Base-by-base conservation (phyloP, 768 basidiomycete species). In the Asterophora lycoperdoides region DNA sequence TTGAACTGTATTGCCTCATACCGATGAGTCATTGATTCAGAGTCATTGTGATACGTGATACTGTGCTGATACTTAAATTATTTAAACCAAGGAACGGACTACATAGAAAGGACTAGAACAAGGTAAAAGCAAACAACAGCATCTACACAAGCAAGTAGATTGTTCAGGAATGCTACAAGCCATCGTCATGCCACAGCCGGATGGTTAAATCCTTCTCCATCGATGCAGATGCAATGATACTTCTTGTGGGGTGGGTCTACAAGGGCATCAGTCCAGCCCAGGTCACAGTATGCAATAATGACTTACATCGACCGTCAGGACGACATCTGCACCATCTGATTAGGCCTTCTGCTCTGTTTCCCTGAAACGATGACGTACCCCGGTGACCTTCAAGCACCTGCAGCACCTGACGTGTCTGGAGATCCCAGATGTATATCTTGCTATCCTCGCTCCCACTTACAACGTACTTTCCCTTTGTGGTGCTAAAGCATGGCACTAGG, bases 401-500 rank as follows among this genome's bases (percentile, higher is more conserved):
- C 30, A 84, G 67, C 5, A 93, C 69, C 60, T 88, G 74, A 18
- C 91, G 75, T 7, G 80, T 83, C 64, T 94, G 90, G 44, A 98
- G 63, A 62, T 96, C 89, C 91, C 93, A 96, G 26, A 96, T 72
- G 56, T 89, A 88, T 20, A 93, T 71, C 60, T 89, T 94, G 56
- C 78, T 75, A 65, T 96, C 94, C 67, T 97, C 95, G 48, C 87
- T 90, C 1, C 96, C 96, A 41, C 88, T 82, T 4, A 95, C 78
- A 38, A 98, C 77, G 64, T 83, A 89, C 46, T 79, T 82, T 6
- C 79, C 77, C 8, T 74, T 69, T 0, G 77, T 79, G 34, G 73
- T 75, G 49, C 70, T 71, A 61, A 92, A 89, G 56, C 79, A 81
- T 5, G 86, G 70, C 51, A 80, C 77, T 49, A 93, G 72, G 57